phyloP scores from a whole-genome alignment of 2,329 filamentous ascomycete species.

The Orbilia quercus region DNA sequence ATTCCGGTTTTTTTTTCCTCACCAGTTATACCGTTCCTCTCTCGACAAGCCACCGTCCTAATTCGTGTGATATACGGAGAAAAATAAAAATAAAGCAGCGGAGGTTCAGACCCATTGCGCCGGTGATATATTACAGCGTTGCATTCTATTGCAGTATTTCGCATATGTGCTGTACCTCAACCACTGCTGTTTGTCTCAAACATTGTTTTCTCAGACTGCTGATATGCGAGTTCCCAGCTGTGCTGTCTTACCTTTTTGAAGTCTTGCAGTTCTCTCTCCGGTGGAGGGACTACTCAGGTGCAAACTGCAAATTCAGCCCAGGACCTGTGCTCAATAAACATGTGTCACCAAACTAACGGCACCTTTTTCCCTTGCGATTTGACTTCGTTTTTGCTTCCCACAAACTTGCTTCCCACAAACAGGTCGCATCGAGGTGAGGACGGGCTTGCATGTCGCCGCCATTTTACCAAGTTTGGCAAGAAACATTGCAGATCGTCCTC shows the following conservation, averaged over 20 bases:
- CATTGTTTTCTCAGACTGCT: constrained; percentile 13
- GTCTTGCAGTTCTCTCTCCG: not conserved
- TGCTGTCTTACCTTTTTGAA: constrained; percentile 21
- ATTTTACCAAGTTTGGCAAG: constrained; percentile 13
- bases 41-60: constrained; percentile 27
- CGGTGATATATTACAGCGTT: no score
- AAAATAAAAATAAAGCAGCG: not conserved
- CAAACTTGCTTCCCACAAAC: not conserved
- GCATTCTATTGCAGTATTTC: not conserved
- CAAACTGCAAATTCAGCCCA: constrained; percentile 7
- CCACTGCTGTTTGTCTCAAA: constrained; percentile 4
- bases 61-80: constrained; percentile 41
- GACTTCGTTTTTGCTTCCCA: not conserved
- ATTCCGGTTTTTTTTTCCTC: constrained; percentile 10
- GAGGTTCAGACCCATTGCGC: not conserved
- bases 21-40: constrained; percentile 6
- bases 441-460: constrained; percentile 23
- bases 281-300: not conserved
- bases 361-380: not conserved
- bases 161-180: not conserved
- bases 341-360: constrained; percentile 22
- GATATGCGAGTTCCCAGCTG: constrained; percentile 11
- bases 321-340: not conserved
- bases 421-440: constrained; percentile 10
- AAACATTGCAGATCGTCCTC: constrained; percentile 30